Conservation (phyloP, 140 eudicot genomes). For the Stevia rebaudiana region DNA sequence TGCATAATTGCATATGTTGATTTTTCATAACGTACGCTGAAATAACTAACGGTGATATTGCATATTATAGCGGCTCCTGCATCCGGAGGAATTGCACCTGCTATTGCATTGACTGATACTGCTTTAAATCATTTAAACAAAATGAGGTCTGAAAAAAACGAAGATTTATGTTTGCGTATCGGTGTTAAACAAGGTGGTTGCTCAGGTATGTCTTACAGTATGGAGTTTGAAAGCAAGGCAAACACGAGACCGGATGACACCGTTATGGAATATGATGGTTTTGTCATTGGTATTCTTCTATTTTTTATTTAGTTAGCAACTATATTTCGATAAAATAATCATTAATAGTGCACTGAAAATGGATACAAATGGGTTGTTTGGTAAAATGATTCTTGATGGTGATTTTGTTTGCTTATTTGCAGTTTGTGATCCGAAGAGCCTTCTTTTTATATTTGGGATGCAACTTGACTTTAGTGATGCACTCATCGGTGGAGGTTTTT, state of each 20-base stretch:
- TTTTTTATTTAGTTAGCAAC: background rate
- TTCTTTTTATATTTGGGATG: constrained; percentile 88
- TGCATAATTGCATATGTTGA: constrained; percentile 2
- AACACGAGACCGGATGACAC: constrained; percentile 86
- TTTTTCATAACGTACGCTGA: background rate
- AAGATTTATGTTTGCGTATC: constrained; percentile 82
- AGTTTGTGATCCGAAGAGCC: constrained; percentile 99
- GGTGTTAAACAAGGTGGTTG: constrained; percentile 99
- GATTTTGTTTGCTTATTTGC: constrained; percentile 23
- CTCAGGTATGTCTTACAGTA: constrained; percentile 93
- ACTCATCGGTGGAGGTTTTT: constrained; percentile 94
- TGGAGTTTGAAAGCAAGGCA: constrained; percentile 86
- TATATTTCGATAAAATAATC: background rate
- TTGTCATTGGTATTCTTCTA: constrained; percentile 65
- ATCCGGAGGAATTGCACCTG: constrained; percentile 82
- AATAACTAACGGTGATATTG: background rate
- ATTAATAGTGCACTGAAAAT: background rate
- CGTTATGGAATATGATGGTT: constrained; percentile 80
- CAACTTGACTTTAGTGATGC: constrained; percentile 97
- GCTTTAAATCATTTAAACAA: constrained; percentile 84
- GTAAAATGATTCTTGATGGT: background rate
- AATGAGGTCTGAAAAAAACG: constrained; percentile 66
- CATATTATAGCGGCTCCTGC: constrained; percentile 55
- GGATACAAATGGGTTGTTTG: too few species aligned
- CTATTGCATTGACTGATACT: constrained; percentile 77